Evolutionary conservation across 148 eudicot species (phyloP).

Genomic region (Pharnaceum exiguum): DNA sequence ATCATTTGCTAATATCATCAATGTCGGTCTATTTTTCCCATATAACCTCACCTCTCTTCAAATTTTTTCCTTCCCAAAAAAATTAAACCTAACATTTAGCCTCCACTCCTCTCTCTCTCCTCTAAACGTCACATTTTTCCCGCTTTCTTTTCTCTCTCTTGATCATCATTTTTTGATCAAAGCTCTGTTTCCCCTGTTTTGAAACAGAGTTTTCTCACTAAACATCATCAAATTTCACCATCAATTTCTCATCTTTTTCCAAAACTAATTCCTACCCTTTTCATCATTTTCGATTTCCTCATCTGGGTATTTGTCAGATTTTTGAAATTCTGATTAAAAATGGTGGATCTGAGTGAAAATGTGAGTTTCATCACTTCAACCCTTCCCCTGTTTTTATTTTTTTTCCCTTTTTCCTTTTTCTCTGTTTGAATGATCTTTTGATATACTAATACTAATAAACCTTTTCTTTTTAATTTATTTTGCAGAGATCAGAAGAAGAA

Average conservation of each 20-base stretch:
- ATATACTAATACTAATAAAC: constrained; percentile 5
- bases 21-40: constrained; percentile 13
- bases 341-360: constrained; percentile 71
- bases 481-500: constrained; percentile 50
- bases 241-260: constrained; percentile 1
- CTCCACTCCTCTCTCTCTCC: not conserved
- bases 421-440: not conserved
- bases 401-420: not conserved
- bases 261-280: constrained; percentile 16
- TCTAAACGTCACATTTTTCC: not conserved
- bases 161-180: not conserved
- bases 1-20: no score
- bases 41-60: constrained; percentile 4
- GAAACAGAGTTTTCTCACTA: not conserved
- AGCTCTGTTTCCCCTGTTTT: not conserved
- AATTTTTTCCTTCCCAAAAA: not conserved
- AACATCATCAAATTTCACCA: constrained; percentile 1
- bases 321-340: constrained; percentile 8
- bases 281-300: not conserved
- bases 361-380: constrained; percentile 45
- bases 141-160: not conserved
- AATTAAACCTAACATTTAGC: no score
- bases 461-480: not conserved
- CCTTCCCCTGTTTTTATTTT: constrained; percentile 5
- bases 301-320: constrained; percentile 33